A percentile compares a stretch with the other conserved stretches of the same genome.
Evolutionary conservation across 306 rosid genomes (phyloP).

Genomic region (Calophaca sinica): DNA sequence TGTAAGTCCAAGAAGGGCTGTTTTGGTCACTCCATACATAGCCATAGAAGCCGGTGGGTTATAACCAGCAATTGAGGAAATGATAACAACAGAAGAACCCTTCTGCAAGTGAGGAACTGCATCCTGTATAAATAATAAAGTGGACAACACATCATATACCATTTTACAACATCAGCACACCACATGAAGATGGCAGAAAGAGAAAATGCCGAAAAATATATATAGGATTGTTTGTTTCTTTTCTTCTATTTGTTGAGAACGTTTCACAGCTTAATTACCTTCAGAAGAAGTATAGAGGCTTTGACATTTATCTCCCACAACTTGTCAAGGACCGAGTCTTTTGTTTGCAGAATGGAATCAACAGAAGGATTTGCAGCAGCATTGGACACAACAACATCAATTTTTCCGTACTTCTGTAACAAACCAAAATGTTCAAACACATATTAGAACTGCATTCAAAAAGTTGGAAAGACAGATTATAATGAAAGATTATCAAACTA

Average conservation of each 20-base stretch:
- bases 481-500: conserved; percentile 8
- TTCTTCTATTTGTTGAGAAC: background rate
- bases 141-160: background rate
- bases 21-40: conserved; percentile 99
- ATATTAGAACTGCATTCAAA: conserved; percentile 30
- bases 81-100: conserved; percentile 82
- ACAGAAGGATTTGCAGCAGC: conserved; percentile 94
- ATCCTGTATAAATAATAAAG: conserved; percentile 60
- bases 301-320: conserved; percentile 97
- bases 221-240: conserved; percentile 6
- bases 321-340: conserved; percentile 86
- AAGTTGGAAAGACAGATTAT: background rate
- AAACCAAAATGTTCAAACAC: conserved; percentile 44
- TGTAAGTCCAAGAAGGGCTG: conserved; percentile 93
- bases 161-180: conserved; percentile 13
- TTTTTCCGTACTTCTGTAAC: conserved; percentile 84
- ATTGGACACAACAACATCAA: conserved; percentile 90
- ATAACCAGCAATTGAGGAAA: conserved; percentile 85
- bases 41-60: conserved; percentile 81
- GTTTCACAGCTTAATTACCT: conserved; percentile 60
- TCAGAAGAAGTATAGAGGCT: conserved; percentile 82
- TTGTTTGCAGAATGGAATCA: conserved; percentile 66
- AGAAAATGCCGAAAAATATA: conserved; percentile 8
- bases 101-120: conserved; percentile 75
- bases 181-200: background rate